phyloP scores from a whole-genome alignment of 2,329 filamentous ascomycete species.

The Trichoderma lentiforme region DNA sequence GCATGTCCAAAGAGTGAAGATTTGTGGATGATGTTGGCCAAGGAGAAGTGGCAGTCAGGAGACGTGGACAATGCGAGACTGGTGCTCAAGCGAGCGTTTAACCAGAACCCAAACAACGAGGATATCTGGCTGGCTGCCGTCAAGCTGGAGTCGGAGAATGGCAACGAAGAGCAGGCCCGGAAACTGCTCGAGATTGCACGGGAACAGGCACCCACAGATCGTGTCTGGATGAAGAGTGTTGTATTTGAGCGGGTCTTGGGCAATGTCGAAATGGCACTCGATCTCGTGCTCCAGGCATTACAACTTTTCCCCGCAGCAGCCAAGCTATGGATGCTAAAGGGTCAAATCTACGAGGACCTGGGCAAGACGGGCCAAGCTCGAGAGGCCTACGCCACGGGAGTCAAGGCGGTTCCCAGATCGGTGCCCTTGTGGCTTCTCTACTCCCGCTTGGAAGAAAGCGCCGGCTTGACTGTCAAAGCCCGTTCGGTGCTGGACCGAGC shows the following conservation, averaged over 20 bases:
- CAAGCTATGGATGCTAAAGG: conserved; percentile 98
- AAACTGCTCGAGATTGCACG: conserved; percentile 79
- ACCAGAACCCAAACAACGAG: conserved; percentile 93
- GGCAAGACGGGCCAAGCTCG: conserved; percentile 78
- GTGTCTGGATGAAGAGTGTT: conserved; percentile 95
- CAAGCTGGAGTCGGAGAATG: conserved; percentile 89
- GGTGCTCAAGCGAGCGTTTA: conserved; percentile 85
- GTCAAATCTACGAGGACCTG: conserved; percentile 88
- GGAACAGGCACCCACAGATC: conserved; percentile 86
- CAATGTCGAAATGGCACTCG: conserved; percentile 75
- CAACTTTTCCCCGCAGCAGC: conserved; percentile 79
- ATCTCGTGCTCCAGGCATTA: conserved; percentile 82
- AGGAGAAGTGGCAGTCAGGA: conserved; percentile 88
- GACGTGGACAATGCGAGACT: conserved; percentile 82
- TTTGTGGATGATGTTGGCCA: conserved; percentile 92
- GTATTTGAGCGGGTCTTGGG: conserved; percentile 86
- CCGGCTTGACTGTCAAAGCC: conserved; percentile 83
- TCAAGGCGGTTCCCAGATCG: conserved; percentile 79
- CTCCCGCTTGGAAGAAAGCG: conserved; percentile 79
- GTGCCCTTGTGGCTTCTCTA: conserved; percentile 89
- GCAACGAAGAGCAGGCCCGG: conserved; percentile 76
- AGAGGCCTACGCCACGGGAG: conserved; percentile 84
- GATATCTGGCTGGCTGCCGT: conserved; percentile 97
- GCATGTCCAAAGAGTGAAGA: conserved; percentile 88
- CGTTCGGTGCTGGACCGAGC: conserved; percentile 91